phyloP scores from a whole-genome alignment of 129 eudicot species.

The Dittrichia graveolens region DNA sequence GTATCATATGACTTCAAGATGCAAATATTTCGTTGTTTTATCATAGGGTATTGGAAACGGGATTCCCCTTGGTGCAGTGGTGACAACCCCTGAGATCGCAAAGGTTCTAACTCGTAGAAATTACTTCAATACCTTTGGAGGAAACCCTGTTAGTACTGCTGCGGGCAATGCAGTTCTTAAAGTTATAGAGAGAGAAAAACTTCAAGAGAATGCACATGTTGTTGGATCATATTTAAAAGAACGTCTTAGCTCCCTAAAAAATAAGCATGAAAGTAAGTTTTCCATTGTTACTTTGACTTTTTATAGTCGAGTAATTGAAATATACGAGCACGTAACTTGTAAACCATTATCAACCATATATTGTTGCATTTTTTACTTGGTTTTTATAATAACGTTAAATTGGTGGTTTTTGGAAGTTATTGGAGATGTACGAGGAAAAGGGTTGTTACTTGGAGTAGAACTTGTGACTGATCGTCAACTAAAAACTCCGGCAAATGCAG shows the following conservation, averaged over 20 bases:
- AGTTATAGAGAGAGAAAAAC: slow-evolving; percentile 56
- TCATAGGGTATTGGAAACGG: slow-evolving; percentile 79
- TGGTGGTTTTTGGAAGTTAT: slow-evolving; percentile 11
- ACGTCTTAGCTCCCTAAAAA: slow-evolving; percentile 45
- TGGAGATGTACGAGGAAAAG: slow-evolving; percentile 42
- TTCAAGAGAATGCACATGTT: slow-evolving; percentile 57
- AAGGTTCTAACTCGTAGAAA: slow-evolving; percentile 51
- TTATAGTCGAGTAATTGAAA: not conserved
- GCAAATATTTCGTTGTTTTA: not conserved
- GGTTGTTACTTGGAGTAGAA: slow-evolving; percentile 45
- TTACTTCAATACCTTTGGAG: slow-evolving; percentile 66
- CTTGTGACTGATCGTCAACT: slow-evolving; percentile 39
- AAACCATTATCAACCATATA: not conserved
- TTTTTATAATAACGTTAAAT: not conserved
- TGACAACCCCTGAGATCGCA: slow-evolving; percentile 86
- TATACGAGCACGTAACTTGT: too few species aligned
- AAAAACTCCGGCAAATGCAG: slow-evolving; percentile 46
- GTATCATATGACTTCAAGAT: not conserved
- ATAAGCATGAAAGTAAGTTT: slow-evolving; percentile 46
- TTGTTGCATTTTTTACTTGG: not conserved
- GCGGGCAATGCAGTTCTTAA: slow-evolving; percentile 60
- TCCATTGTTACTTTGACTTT: not conserved
- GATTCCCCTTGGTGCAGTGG: slow-evolving; percentile 77
- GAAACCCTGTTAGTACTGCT: slow-evolving; percentile 61
- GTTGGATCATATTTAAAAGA: slow-evolving; percentile 51